Percentiles rank a stretch among this genome's conserved stretches.
phyloP scores from a whole-genome alignment of 1,139 yeast genomes.

The Blastobotrys malaysiensis region DNA sequence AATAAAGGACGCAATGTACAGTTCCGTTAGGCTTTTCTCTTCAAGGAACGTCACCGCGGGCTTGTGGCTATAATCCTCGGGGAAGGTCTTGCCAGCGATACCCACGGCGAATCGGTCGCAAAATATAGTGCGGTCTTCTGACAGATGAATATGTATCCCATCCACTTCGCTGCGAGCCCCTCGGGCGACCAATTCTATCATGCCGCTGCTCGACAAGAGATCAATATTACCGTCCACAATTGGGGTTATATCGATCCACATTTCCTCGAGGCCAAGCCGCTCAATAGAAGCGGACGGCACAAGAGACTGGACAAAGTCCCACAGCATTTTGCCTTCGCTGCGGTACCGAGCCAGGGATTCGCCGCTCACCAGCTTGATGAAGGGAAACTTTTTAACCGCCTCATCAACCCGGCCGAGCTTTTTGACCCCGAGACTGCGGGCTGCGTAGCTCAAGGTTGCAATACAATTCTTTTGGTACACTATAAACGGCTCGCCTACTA shows the following conservation, averaged over 20 bases:
- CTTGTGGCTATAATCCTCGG: constrained; percentile 13
- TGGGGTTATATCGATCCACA: constrained; percentile 32
- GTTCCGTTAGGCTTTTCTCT: not conserved
- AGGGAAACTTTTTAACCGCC: constrained; percentile 26
- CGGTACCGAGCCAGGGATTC: constrained; percentile 33
- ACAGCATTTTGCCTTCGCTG: constrained; percentile 31
- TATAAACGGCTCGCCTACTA: constrained; percentile 30
- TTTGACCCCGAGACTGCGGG: constrained; percentile 32
- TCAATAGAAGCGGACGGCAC: constrained; percentile 28
- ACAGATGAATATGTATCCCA: constrained; percentile 17
- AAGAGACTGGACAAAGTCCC: constrained; percentile 24
- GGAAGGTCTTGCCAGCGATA: constrained; percentile 27
- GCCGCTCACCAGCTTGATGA: constrained; percentile 32
- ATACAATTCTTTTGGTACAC: constrained; percentile 34
- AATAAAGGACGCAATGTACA: constrained; percentile 20
- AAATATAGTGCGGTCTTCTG: constrained; percentile 14
- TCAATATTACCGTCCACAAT: constrained; percentile 20
- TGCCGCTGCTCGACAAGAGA: constrained; percentile 15
- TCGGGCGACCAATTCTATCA: constrained; percentile 12
- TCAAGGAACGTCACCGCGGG: constrained; percentile 13
- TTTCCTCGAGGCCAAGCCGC: constrained; percentile 36
- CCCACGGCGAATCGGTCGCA: constrained; percentile 30
- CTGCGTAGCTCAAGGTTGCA: constrained; percentile 35
- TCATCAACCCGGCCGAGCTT: constrained; percentile 27
- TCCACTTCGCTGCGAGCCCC: constrained; percentile 19